Base-by-base conservation (phyloP, 441 rosid genomes). In the Gossypium armourianum region DNA sequence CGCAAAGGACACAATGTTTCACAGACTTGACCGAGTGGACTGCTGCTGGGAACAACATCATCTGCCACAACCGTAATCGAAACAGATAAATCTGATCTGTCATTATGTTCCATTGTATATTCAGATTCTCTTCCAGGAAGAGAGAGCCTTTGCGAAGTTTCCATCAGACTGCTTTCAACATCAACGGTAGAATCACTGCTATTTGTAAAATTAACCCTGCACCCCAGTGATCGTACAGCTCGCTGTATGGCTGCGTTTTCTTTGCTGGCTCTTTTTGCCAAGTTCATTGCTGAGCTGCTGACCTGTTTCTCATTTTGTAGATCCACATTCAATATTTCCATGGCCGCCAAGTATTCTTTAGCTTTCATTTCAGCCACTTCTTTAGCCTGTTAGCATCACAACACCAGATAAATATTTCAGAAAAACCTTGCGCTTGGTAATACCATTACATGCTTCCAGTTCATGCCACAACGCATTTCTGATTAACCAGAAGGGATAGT, bases 161-260 rank as follows among this genome's bases (percentile, higher is more conserved):
- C 77, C 40, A 66, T 62, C 8, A 76, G 70, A 75, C 57, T 82
- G 74, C 56, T 81, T 81, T 90, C 95, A 1, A 87, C 72, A 69
- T 85, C 93, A 40, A 84, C 80, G 9, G 84, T 70, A 54, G 88
- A 84, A 75, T 86, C 93, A 40, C 91, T 87, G 15, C 79, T 68
- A 52, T 79, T 83, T 23, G 83, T 81, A 76, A 92, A 89, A 60
- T 87, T 83, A 78, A 95, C 88, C 80, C 85, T 90, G 89, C 95
- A 95, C 21, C 99, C 99, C 17, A 92, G 72, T 29, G 98, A 88
- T 72, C 88, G 87, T 50, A 95, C 58, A 3, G 97, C 99, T 73
- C 97, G 83, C 74, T 84, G 87, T 72, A 95, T 79, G 26, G 90
- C 93, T 49, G 82, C 78, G 72, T 62, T 85, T 80, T 95, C 99